Conservation (phyloP, 2,329 filamentous ascomycete genomes). For the Venturia aucupariae region DNA sequence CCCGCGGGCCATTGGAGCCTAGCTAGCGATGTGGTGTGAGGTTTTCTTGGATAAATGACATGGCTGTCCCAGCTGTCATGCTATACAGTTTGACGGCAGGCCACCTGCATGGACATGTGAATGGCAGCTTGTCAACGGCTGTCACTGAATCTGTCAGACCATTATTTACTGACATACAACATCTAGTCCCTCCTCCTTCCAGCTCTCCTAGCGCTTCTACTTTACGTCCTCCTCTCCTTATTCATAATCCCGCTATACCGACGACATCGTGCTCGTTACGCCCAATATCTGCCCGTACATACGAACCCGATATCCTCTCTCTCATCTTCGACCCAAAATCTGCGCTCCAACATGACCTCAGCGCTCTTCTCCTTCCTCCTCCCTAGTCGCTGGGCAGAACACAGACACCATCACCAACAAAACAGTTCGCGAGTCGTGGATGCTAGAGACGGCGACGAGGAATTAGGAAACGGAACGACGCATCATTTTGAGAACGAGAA, state of each 20-base stretch:
- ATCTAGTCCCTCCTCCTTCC: conserved; percentile 36
- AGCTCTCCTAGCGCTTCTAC: conserved; percentile 32
- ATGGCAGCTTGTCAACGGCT: neutral
- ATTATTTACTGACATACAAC: neutral
- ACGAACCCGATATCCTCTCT: conserved; percentile 16
- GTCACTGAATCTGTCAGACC: neutral
- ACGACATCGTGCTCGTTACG: conserved; percentile 35
- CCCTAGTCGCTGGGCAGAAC: conserved; percentile 11
- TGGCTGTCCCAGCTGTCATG: neutral
- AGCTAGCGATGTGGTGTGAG: neutral
- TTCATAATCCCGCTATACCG: conserved; percentile 35
- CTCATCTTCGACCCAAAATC: conserved; percentile 20
- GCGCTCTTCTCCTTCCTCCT: conserved; percentile 9
- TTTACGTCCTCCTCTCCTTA: conserved; percentile 35
- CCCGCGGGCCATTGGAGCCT: neutral
- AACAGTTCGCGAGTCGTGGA: conserved; percentile 8
- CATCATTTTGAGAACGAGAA: conserved; percentile 35
- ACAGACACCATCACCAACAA: conserved; percentile 4
- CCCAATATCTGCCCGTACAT: conserved; percentile 27
- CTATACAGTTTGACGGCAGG: neutral
- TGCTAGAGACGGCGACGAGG: conserved; percentile 17
- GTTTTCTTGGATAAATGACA: neutral
- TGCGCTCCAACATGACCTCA: conserved; percentile 14
- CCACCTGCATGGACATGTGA: neutral
- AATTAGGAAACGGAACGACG: conserved; percentile 25